Evolutionary conservation across 768 basidiomycete genomes (phyloP).

Genomic region (Trametes sanguinea): DNA sequence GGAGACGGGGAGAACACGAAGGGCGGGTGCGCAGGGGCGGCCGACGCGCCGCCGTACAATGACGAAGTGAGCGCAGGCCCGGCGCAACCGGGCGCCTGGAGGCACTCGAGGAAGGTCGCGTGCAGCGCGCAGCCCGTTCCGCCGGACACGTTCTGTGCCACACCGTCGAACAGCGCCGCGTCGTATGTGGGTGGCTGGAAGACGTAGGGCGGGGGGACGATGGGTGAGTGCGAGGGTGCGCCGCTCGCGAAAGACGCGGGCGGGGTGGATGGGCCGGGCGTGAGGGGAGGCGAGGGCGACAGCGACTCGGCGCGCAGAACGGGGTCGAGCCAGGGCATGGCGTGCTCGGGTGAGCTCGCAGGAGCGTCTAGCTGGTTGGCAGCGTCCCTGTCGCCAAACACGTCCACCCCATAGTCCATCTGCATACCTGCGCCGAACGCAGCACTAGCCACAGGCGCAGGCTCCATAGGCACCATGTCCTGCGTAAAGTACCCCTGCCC

Average conservation of each 20-base stretch:
- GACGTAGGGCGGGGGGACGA: background rate
- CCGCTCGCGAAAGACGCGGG: background rate
- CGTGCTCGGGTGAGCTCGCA: background rate
- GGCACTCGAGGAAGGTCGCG: constrained; percentile 23
- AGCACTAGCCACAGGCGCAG: background rate
- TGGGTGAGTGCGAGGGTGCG: background rate
- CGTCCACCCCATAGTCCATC: background rate
- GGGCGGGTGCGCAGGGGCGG: background rate
- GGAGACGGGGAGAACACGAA: background rate
- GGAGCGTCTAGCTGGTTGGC: too few relatives aligned
- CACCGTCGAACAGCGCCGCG: too few relatives aligned
- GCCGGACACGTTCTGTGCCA: background rate
- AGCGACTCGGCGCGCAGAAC: constrained; percentile 11
- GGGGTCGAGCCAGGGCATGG: constrained; percentile 18
- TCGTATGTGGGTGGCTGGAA: background rate
- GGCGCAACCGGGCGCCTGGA: constrained; percentile 17
- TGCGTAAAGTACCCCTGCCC: constrained; percentile 3
- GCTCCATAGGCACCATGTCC: constrained; percentile 4
- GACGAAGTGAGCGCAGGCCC: constrained; percentile 2
- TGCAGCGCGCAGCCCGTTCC: constrained; percentile 22
- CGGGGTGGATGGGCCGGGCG: background rate
- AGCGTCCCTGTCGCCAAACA: background rate
- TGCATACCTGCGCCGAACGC: background rate
- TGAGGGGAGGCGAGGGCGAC: constrained; percentile 4
- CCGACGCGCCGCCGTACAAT: background rate